Percentiles rank a stretch among this genome's conserved stretches.
Evolutionary conservation across 495 filamentous ascomycete species (phyloP).

Genomic region (Mytilinidion resinicola): DNA sequence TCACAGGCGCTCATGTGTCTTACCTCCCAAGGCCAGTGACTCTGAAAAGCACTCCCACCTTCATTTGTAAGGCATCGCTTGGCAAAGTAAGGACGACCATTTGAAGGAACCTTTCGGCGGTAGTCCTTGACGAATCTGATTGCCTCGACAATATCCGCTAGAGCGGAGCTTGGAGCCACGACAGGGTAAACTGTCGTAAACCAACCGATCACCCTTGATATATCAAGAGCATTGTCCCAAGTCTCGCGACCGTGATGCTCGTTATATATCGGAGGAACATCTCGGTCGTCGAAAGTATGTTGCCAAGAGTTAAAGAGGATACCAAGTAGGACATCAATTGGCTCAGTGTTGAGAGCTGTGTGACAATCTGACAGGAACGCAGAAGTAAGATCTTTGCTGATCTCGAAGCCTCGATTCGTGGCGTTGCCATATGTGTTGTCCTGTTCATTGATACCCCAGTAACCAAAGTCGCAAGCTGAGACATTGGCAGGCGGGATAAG

Average conservation of each 20-base stretch:
- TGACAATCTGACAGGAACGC: conserved; percentile 14
- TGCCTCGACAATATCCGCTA: conserved; percentile 20
- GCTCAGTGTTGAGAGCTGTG: conserved; percentile 26
- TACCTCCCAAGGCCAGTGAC: conserved; percentile 34
- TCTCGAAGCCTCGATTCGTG: conserved; percentile 19
- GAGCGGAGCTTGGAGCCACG: conserved; percentile 19
- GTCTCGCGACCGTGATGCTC: conserved; percentile 35
- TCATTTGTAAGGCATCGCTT: conserved; percentile 20
- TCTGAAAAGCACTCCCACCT: conserved; percentile 12
- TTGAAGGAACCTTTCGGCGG: conserved; percentile 18
- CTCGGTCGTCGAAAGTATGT: conserved; percentile 25
- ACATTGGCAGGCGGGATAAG: conserved; percentile 10
- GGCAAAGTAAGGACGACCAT: conserved; percentile 27
- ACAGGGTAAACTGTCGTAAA: conserved; percentile 33
- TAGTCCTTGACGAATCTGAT: conserved; percentile 21
- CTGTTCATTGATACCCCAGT: conserved; percentile 27
- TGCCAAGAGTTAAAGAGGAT: conserved; percentile 35
- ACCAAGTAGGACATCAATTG: conserved; percentile 30
- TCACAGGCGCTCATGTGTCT: too few species aligned
- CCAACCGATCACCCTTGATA: conserved; percentile 34
- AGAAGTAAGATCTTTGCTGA: conserved; percentile 14
- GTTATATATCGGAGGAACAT: conserved; percentile 25
- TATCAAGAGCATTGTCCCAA: conserved; percentile 24
- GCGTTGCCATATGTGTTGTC: conserved; percentile 21
- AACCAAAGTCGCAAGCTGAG: conserved; percentile 12